Base-by-base conservation (phyloP, 1,139 yeast species). In the Debaryomyces udenii region DNA sequence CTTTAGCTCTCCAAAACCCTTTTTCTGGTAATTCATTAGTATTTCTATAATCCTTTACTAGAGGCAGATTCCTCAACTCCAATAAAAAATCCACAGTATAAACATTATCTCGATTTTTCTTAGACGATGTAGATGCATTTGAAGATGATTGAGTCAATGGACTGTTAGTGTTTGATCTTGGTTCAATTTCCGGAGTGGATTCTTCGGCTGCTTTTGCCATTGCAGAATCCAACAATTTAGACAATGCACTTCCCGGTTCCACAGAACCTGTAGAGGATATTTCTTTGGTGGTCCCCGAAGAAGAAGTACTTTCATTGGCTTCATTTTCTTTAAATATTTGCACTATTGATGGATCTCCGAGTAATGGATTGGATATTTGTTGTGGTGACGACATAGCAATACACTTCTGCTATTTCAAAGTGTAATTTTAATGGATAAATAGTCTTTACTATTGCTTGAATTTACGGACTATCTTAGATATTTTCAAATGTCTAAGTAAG, bases 121-220 rank as follows among this genome's bases (percentile, higher is more conserved):
- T 20, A 49, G 53, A 35, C 38, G 48, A 23, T 43, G 51, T 40
- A 11, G 38, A 30, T 45, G 48, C 24, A 40, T 50, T 39, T 13
- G 39, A 29, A 38, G 52, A 37, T 7, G 33, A 27, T 36, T 43
- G 45, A 14, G 45, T 45, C 23, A 47, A 41, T 17, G 47, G 46
- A 32, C 46, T 42, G 26, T 44, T 35, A 28, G 43, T 44, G 22
- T 17, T 39, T n/a, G 45, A 40, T 23, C 43, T 42, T n/a, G 51
- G 55, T 17, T 59, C 70, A 14, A 61, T 41, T 31, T 69, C 77
- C 2, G 78, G 76, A 3, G 76, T 68, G 9, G 67, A 52, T 43
- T 74, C 80, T 44, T 67, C 70, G 33, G 78, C 78, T 9, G 80
- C 79, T 31, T 75, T 71, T 23, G 77, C 76, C 55, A 68, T 67